These are phyloP conservation scores for Amanita fuliginea DNA, from an alignment of 768 basidiomycete species.

Conservation along the genomic window DNA sequence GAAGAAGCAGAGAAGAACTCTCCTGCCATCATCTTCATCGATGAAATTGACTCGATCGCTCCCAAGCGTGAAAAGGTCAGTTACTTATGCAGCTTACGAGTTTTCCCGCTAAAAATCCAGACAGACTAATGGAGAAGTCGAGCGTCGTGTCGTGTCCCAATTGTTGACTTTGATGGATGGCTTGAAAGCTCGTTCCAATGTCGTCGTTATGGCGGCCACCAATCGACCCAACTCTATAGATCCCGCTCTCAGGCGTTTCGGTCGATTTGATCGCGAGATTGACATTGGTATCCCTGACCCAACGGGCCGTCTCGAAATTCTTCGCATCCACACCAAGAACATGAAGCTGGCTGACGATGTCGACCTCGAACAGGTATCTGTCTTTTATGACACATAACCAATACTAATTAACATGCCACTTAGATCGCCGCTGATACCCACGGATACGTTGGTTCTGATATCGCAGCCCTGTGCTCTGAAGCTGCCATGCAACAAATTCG, in stretches of 20 bases:
- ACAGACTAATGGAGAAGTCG: conserved; percentile 98
- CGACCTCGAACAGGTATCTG: conserved; percentile 80
- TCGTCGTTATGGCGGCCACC: conserved; percentile 99
- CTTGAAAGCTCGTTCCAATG: conserved; percentile 95
- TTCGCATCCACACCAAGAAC: conserved; percentile 99
- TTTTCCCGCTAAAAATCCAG: not conserved
- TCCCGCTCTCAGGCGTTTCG: conserved; percentile 96
- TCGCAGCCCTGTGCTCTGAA: conserved; percentile 96
- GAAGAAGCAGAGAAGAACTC: conserved; percentile 99
- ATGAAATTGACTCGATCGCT: conserved; percentile 98
- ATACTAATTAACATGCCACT: not conserved
- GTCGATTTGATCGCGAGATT: conserved; percentile 98
- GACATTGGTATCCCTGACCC: conserved; percentile 99
- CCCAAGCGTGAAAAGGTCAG: conserved; percentile 97
- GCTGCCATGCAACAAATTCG: conserved; percentile 99
- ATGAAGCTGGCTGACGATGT: conserved; percentile 98
- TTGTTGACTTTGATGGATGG: conserved; percentile 99
- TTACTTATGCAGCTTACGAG: not conserved
- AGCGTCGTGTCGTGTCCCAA: conserved; percentile 98
- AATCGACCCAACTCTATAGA: conserved; percentile 99
- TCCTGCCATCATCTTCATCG: conserved; percentile 99
- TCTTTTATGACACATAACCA: not conserved
- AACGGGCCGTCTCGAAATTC: conserved; percentile 96
- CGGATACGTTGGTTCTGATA: conserved; percentile 97
- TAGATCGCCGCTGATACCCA: conserved; percentile 99